Base-by-base conservation (phyloP, 768 basidiomycete genomes). In the Kwoniella heveanensis region DNA sequence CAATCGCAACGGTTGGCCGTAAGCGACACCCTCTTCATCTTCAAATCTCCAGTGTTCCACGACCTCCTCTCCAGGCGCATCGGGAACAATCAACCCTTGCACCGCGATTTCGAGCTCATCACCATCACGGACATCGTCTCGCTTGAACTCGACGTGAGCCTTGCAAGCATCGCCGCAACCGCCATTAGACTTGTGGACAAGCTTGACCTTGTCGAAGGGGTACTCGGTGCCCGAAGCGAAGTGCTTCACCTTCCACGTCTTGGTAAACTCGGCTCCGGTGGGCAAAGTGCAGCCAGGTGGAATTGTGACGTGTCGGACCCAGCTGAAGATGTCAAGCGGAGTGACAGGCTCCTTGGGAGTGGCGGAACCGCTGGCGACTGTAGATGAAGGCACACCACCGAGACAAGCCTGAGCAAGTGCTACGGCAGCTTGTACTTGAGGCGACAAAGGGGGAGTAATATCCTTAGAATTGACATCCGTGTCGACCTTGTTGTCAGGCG, bases 181-280 rank as follows among this genome's bases (percentile, higher is more conserved):
- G 2, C 61, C 63, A 17, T 52, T 57, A 17, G 64, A 62, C 64
- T 68, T 63, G 29, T 60, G 62, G 7, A 66, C 68, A 25, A 70
- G 64, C 12, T 29, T 46, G 27, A 72, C 56, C 12, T 37, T 46
- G 1, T 68, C 70, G 50, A 76, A 77, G 24, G 62, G 51, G 54
- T 59, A 72, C 48, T 77, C 71, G 32, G 73, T 66, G 8, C 78
- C 77, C 49, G 72, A 68, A 7, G 79, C 79, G 29, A 67, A 68
- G 65, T 80, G 77, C 63, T 67, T 69, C 17, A 80, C 50, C 29
- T 65, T 66, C 81, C 81, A 81, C 19, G 77, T 71, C 64, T 81
- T 81, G 70, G 68, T 68, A 69, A 81, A 80, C 49, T 70, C 71
- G 26, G 76, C 70, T 13, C 77, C 77, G 32, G 73, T 70, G 19